Percentiles rank a stretch among this genome's conserved stretches.
Conservation (phyloP, 768 basidiomycete genomes). For the Lactarius vividus region DNA sequence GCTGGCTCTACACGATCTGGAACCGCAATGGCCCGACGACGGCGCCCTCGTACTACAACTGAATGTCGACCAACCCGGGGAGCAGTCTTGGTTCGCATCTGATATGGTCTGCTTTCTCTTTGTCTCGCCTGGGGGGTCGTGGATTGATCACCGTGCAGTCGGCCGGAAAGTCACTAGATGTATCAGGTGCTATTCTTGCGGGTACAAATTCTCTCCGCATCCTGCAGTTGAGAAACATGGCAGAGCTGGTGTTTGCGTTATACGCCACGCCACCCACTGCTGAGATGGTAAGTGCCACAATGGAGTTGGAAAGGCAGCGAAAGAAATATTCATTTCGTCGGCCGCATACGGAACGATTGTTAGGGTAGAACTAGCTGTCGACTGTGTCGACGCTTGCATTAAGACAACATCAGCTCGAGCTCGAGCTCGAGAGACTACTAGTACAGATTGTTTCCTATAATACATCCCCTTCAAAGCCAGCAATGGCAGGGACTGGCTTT, state of each 20-base stretch:
- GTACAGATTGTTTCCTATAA: constrained; percentile 90
- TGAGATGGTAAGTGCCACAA: not conserved
- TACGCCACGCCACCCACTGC: constrained; percentile 18
- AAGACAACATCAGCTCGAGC: not conserved
- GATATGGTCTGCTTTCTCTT: constrained; percentile 18
- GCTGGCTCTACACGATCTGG: constrained; percentile 12
- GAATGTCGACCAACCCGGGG: constrained; percentile 16
- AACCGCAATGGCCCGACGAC: constrained; percentile 23
- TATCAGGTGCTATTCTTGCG: constrained; percentile 16
- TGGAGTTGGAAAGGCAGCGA: constrained; percentile 14
- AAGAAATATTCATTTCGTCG: constrained; percentile 4
- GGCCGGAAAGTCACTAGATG: constrained; percentile 15
- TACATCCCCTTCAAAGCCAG: constrained; percentile 68
- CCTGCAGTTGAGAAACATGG: constrained; percentile 21
- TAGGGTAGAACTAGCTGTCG: not conserved
- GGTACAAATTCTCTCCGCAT: constrained; percentile 23
- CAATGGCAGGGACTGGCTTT: too few species aligned
- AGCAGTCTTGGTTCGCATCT: constrained; percentile 17
- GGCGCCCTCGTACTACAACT: constrained; percentile 19
- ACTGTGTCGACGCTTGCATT: too few species aligned
- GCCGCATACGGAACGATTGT: not conserved
- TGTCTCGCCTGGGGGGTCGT: not conserved
- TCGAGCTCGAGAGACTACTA: constrained; percentile 43
- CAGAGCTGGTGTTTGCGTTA: constrained; percentile 17
- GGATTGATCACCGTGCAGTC: constrained; percentile 8